phyloP scores from a whole-genome alignment of 176 grass and related monocot genomes.

The Ensete ventricosum region DNA sequence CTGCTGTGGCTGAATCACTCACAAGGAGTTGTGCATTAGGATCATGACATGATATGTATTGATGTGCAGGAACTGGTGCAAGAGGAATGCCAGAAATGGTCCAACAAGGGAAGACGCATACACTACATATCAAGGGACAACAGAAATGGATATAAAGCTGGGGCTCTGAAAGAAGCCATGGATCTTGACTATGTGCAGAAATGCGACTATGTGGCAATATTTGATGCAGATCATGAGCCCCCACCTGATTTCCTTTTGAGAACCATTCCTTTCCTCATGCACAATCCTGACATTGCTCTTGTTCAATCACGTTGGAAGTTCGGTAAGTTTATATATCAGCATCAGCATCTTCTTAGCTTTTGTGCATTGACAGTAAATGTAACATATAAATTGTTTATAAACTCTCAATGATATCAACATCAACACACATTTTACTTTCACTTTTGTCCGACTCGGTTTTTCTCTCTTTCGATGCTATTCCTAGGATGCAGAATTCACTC shows the following conservation, averaged over 20 bases:
- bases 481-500: too few species aligned
- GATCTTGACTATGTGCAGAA: conserved; percentile 54
- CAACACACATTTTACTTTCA: too few species aligned
- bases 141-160: conserved; percentile 91
- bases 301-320: conserved; percentile 93
- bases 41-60: conserved; percentile 6
- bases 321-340: conserved; percentile 30
- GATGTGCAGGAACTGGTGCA: conserved; percentile 64
- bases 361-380: too few species aligned
- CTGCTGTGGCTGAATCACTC: too few species aligned
- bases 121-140: conserved; percentile 80
- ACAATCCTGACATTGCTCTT: conserved; percentile 70
- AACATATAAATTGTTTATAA: too few species aligned
- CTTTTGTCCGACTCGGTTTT: too few species aligned
- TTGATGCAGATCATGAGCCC: conserved; percentile 91
- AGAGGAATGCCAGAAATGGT: conserved; percentile 76
- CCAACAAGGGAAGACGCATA: conserved; percentile 59
- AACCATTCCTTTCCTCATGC: conserved; percentile 73
- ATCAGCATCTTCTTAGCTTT: too few species aligned
- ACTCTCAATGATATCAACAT: too few species aligned
- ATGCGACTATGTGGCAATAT: conserved; percentile 86
- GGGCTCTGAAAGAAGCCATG: conserved; percentile 84
- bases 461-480: too few species aligned
- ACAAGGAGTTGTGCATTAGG: too few species aligned
- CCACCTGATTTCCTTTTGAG: conserved; percentile 77